These are phyloP conservation scores for Paecilomyces formosus DNA, from an alignment of 2,329 filamentous ascomycete species.

Conservation along the genomic window DNA sequence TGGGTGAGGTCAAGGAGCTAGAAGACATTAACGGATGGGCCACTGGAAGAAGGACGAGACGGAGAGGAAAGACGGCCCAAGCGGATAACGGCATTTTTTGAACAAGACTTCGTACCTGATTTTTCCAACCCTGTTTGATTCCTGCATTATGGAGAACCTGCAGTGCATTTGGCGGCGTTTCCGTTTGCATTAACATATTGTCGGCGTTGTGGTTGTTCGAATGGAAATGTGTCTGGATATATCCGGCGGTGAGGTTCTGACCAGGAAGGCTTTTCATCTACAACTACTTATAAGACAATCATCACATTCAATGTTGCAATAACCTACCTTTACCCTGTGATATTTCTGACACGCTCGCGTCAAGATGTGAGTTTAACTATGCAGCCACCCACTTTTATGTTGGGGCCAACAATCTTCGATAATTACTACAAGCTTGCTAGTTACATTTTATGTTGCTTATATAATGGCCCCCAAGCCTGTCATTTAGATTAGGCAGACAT, in stretches of 20 bases:
- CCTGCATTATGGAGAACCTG: not conserved
- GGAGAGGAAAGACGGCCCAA: conserved; percentile 16
- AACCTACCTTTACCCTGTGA: too few species aligned
- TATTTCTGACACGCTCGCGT: too few species aligned
- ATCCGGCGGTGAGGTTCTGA: not conserved
- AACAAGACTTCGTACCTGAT: not conserved
- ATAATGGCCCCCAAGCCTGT: too few species aligned
- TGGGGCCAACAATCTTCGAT: too few species aligned
- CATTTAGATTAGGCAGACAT: too few species aligned
- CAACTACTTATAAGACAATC: not conserved
- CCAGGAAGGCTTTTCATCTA: not conserved
- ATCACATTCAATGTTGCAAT: not conserved
- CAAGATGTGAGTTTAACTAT: too few species aligned
- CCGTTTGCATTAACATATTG: not conserved
- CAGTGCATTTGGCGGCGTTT: not conserved
- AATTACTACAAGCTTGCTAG: too few species aligned
- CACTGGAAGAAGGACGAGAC: conserved; percentile 27
- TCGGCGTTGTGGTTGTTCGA: not conserved
- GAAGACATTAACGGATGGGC: conserved; percentile 26
- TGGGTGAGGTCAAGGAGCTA: conserved; percentile 25
- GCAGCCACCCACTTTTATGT: not conserved
- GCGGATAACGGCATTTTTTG: conserved; percentile 10
- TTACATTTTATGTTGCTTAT: too few species aligned
- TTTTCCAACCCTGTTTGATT: not conserved
- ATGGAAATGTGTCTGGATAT: not conserved